A percentile compares a stretch with the other conserved stretches of the same genome.
phyloP scores from a whole-genome alignment of 192 early-diverging fungal genomes.

The Lunasporangiospora selenospora region DNA sequence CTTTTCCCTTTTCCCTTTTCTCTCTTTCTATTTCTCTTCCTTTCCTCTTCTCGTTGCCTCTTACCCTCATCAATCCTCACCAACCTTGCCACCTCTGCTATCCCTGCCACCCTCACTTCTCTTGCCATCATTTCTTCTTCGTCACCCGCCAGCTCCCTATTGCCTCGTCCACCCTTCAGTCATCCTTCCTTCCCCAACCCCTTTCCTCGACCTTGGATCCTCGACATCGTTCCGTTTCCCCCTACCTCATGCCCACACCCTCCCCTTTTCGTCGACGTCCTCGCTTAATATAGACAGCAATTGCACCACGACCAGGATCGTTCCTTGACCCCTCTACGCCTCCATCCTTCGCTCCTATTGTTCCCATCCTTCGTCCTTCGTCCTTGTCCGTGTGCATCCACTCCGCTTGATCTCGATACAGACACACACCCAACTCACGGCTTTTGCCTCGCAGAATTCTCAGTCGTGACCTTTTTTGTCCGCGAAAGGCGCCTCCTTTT shows the following conservation, averaged over 20 bases:
- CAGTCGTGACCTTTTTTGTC: too few species aligned
- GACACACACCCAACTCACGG: too few species aligned
- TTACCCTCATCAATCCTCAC: constrained; percentile 3
- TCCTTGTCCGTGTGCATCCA: constrained; percentile 8
- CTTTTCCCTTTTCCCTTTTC: not conserved
- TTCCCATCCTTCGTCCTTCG: constrained; percentile 16
- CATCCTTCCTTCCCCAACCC: not conserved
- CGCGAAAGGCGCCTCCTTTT: too few species aligned
- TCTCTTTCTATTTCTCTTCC: constrained; percentile 4
- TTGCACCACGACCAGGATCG: not conserved
- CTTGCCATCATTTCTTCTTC: constrained; percentile 1
- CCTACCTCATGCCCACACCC: not conserved
- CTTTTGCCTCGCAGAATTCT: too few species aligned
- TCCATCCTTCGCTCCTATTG: not conserved
- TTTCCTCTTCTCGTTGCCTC: not conserved
- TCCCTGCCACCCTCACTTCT: not conserved
- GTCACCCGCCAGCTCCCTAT: not conserved
- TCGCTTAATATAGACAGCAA: too few species aligned
- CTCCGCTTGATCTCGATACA: too few species aligned
- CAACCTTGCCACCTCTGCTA: not conserved
- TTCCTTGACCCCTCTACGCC: not conserved
- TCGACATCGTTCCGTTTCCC: not conserved
- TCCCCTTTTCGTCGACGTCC: not conserved
- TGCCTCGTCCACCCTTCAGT: not conserved
- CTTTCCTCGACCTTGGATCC: not conserved